Evolutionary conservation across 1,284 basidiomycete species (phyloP).

Genomic region (Mrakiaceae sp.): DNA sequence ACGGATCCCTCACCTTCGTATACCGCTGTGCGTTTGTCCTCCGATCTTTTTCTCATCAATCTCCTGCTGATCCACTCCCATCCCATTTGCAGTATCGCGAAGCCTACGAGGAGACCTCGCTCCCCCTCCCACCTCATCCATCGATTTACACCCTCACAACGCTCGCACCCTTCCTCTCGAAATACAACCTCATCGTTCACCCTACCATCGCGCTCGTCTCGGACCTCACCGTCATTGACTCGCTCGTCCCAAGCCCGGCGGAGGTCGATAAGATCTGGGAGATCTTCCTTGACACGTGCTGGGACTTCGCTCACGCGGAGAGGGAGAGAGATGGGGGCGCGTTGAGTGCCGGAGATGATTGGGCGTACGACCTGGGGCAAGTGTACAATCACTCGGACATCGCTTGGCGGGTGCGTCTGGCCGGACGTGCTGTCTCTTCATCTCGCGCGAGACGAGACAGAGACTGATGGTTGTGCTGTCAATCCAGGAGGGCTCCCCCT

Average conservation of each 20-base stretch:
- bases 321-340: conserved; percentile 41
- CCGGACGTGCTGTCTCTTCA: background rate
- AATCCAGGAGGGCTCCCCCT: conserved; percentile 25
- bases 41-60: background rate
- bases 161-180: conserved; percentile 60
- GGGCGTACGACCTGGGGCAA: conserved; percentile 55
- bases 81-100: conserved; percentile 50
- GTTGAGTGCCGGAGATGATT: conserved; percentile 51
- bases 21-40: conserved; percentile 52
- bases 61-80: background rate
- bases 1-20: conserved; percentile 49
- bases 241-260: conserved; percentile 45
- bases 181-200: conserved; percentile 38
- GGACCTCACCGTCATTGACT: conserved; percentile 42
- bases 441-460: background rate
- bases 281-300: conserved; percentile 58
- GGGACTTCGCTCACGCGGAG: conserved; percentile 41
- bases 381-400: conserved; percentile 41
- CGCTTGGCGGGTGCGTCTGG: conserved; percentile 25
- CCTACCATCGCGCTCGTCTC: conserved; percentile 60
- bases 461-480: conserved; percentile 16
- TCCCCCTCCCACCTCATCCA: conserved; percentile 46
- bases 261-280: conserved; percentile 71
- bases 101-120: conserved; percentile 65
- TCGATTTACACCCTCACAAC: conserved; percentile 52